phyloP scores from a whole-genome alignment of 352 stramenopile genomes.

The Phytophthora capsici region DNA sequence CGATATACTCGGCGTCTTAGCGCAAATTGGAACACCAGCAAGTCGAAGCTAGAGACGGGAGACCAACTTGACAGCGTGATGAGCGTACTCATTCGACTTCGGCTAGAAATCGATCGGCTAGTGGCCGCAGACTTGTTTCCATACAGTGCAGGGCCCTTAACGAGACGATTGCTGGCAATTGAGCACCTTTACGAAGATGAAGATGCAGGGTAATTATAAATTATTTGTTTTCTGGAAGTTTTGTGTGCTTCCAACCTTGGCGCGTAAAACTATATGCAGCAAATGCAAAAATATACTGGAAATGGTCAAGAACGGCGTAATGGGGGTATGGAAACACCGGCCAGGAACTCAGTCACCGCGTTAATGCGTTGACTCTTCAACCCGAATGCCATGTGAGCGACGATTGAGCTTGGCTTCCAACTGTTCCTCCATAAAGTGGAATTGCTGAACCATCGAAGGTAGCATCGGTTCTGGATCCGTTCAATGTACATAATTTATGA shows the following conservation, averaged over 20 bases:
- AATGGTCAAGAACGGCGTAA: conserved; percentile 15
- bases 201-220: conserved; percentile 42
- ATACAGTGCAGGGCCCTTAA: conserved; percentile 52
- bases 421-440: conserved; percentile 82
- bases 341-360: conserved; percentile 1
- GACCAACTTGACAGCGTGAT: conserved; percentile 47
- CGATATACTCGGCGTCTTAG: conserved; percentile 54
- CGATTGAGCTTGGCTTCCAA: conserved; percentile 69
- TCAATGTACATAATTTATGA: conserved; percentile 4
- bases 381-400: conserved; percentile 49
- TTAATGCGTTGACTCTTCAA: conserved; percentile 48
- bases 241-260: neutral
- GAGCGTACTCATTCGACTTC: conserved; percentile 63
- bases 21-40: conserved; percentile 37
- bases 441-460: conserved; percentile 78
- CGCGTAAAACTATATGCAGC: conserved; percentile 16
- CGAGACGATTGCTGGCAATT: conserved; percentile 54
- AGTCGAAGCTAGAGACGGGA: conserved; percentile 24
- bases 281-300: conserved; percentile 33
- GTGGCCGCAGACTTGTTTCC: conserved; percentile 53
- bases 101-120: conserved; percentile 67
- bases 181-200: conserved; percentile 60
- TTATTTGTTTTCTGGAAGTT: conserved; percentile 48
- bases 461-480: conserved; percentile 67
- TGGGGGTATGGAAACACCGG: neutral